Evolutionary conservation across 2,329 filamentous ascomycete genomes (phyloP).

Genomic region (Aspergillus awamori): DNA sequence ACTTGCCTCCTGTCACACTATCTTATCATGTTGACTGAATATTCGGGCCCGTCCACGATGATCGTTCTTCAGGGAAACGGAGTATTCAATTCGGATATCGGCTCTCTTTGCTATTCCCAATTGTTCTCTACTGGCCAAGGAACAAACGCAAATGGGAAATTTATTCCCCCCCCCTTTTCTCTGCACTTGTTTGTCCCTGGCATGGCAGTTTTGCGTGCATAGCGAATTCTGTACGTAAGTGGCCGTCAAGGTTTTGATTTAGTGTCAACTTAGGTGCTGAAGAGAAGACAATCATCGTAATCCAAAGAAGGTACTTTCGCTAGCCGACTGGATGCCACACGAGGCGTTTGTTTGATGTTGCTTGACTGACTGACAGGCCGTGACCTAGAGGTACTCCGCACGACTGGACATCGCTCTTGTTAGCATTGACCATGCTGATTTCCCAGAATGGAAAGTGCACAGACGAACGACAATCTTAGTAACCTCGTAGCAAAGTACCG

Average conservation of each 20-base stretch:
- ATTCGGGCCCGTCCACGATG: neutral
- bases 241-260: neutral
- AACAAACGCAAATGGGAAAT: too few relatives aligned
- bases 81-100: neutral
- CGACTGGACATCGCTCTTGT: neutral
- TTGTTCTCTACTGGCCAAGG: neutral
- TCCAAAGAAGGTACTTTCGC: neutral
- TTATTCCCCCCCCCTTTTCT: too few relatives aligned
- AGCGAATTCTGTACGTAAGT: neutral
- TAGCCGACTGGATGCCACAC: neutral
- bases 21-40: neutral
- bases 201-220: neutral
- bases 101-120: neutral
- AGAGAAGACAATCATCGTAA: neutral
- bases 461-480: neutral
- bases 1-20: neutral
- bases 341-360: neutral
- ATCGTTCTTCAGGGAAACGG: constrained; percentile 2
- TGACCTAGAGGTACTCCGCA: neutral
- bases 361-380: neutral
- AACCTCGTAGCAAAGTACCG: neutral
- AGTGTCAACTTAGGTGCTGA: neutral
- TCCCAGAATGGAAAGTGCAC: constrained; percentile 1
- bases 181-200: constrained; percentile 6
- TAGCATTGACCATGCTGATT: neutral